Evolutionary conservation across 805 yeast genomes (phyloP), one percentile per base, ranked within the genome.

Genomic region (Kuraishia hungarica): DNA sequence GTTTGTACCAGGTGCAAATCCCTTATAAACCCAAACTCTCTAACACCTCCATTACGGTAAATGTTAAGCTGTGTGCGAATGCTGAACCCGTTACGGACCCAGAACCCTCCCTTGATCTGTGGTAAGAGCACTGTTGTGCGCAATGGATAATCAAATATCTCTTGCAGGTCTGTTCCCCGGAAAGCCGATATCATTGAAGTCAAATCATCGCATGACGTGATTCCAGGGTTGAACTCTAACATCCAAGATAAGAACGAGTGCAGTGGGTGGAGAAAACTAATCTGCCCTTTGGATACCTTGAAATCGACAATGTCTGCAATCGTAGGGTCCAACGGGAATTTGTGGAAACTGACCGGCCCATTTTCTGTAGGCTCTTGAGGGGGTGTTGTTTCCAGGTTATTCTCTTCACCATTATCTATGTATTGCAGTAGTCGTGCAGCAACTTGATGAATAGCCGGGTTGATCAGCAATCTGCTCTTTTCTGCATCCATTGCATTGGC

Each of bases 1-100:
- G 86, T 73, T 60, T 94, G 98, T 0, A 82, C 74, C 63, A 89
- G 72, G 64, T 80, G 87, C 21, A 93, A 66, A 62, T 94, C 98
- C 60, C 96, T 78, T 61, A 83, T 75, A 64, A 78, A 92, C 0
- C 97, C 96, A 57, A 82, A 81, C 59, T 92, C 97, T 54, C 97
- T 75, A 52, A 92, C 76, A 2, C 90, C 87, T 13, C 91, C 79
- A 56, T 82, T 85, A 47, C 87, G 79, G 66, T 93, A 93, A 55
- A 91, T 83, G 60, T 84, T 86, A 59, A 87, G 76, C 64, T 93
- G 98, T 24, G 84, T 83, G 48, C 87, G 77, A 4, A 90, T 83
- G 48, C 92, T 86, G 56, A 82, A 79, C 0, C 99, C 99, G 68
- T 93, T 93, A 63, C 98, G 79, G 0, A 93, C 97, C 98, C 98